Base-by-base conservation (phyloP, 441 rosid genomes). In the Omphalea diandra region DNA sequence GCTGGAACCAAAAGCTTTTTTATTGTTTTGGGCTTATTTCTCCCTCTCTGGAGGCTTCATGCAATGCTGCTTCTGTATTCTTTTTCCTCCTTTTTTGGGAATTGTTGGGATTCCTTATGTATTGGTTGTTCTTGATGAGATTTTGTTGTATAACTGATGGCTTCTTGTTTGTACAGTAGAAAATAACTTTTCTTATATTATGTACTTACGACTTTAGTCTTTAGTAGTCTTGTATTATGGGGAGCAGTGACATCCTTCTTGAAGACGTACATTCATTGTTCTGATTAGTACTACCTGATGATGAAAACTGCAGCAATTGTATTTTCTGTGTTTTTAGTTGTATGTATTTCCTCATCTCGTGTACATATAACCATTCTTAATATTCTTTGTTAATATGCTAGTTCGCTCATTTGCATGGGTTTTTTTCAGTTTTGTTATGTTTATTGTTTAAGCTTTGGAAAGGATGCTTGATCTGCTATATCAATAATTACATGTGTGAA, bases 131-230 rank as follows among this genome's bases (percentile, higher is more conserved):
- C 24, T 59, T 43, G n/a, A n/a, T 43, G 59, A 24, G 10, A 56
- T 44, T 50, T 35, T 64, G 22, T 68, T 68, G 73, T 71, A 52
- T 43, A 56, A 72, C 60, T 66, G 7, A 24, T 22, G 47, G 55
- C 58, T 76, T 27, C 55, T 1, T 7, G 63, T 52, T 68, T 75
- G 66, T 60, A 52, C n/a, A 10, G 38, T 38, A 17, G 60, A 59
- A 62, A 56, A 44, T 68, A 35, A 65, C 43, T 46, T 64, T 60
- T 43, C n/a, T 59, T 49, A n/a, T 32, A 22, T 41, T 33, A 46
- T 75, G 78, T 66, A 56, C 53, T 35, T 54, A 46, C 66, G 65
- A 70, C 26, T 63, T 65, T 69, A 53, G 68, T 35, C 29, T 17
- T 15, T 27, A 29, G 18, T 56, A 26, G 33, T 49, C 36, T 67